A percentile compares a stretch with the other conserved stretches of the same genome.
Evolutionary conservation across 495 filamentous ascomycete species (phyloP).

Genomic region (Aspergillus sparsus): DNA sequence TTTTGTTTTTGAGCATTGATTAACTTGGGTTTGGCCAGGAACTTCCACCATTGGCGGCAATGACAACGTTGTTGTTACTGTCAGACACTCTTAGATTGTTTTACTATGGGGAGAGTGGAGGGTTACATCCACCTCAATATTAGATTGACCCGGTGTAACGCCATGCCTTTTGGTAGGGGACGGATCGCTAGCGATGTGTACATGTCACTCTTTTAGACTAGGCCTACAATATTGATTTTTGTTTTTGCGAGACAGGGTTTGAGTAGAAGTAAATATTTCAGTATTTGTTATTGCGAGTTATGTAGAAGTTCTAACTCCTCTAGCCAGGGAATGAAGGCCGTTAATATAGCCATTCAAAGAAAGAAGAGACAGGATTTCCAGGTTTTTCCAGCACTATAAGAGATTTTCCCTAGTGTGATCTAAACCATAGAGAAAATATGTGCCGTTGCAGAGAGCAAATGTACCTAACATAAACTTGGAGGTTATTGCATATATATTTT

Average conservation of each 20-base stretch:
- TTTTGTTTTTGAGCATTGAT: background rate
- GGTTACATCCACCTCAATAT: background rate
- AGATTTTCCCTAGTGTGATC: too few relatives aligned
- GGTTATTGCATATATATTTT: too few relatives aligned
- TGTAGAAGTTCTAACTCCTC: background rate
- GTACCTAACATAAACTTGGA: too few relatives aligned
- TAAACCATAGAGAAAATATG: too few relatives aligned
- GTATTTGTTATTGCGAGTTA: too few relatives aligned
- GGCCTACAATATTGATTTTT: conserved; percentile 3
- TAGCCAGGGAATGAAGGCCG: background rate
- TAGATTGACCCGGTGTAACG: background rate
- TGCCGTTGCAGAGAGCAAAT: too few relatives aligned
- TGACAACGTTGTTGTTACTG: conserved; percentile 4
- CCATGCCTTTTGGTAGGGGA: background rate
- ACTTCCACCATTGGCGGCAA: conserved; percentile 8
- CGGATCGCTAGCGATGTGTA: conserved; percentile 1
- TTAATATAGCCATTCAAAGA: too few relatives aligned
- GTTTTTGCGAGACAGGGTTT: background rate
- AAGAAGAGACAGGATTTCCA: too few relatives aligned
- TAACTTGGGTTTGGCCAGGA: background rate
- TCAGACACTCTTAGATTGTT: conserved; percentile 3
- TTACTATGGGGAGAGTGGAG: background rate
- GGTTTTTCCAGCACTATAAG: too few relatives aligned
- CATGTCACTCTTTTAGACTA: conserved; percentile 10
- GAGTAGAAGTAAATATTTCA: too few relatives aligned